phyloP scores from a whole-genome alignment of 441 rosid species.

The Breynia disticha region DNA sequence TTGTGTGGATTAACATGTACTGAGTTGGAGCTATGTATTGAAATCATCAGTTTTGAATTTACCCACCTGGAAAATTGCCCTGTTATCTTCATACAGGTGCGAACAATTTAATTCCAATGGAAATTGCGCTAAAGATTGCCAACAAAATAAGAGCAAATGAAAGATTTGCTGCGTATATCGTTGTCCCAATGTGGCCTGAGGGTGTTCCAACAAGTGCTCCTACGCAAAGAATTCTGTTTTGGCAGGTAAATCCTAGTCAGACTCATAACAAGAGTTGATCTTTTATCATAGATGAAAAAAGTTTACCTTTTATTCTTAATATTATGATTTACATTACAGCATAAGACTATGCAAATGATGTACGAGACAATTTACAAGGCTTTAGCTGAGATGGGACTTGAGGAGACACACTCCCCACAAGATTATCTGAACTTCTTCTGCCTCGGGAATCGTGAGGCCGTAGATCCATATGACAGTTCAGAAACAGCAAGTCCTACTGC shows the following conservation, averaged over 20 bases:
- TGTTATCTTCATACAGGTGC: constrained; percentile 50
- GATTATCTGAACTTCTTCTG: constrained; percentile 90
- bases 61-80: background rate
- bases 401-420: constrained; percentile 53
- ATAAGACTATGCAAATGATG: constrained; percentile 99
- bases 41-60: background rate
- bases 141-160: constrained; percentile 80
- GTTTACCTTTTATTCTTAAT: background rate
- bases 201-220: constrained; percentile 86
- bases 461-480: constrained; percentile 20
- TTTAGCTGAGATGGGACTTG: constrained; percentile 69
- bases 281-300: no score
- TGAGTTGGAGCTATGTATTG: background rate
- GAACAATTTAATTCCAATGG: constrained; percentile 94
- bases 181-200: constrained; percentile 98
- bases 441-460: constrained; percentile 74
- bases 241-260: constrained; percentile 58
- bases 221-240: constrained; percentile 84
- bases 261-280: background rate
- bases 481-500: constrained; percentile 31
- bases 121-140: constrained; percentile 90
- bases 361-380: constrained; percentile 83
- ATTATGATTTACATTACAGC: constrained; percentile 46
- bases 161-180: constrained; percentile 91
- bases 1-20: background rate